Base-by-base conservation (phyloP, 345 rosid genomes). In the Abelmoschus esculentus region DNA sequence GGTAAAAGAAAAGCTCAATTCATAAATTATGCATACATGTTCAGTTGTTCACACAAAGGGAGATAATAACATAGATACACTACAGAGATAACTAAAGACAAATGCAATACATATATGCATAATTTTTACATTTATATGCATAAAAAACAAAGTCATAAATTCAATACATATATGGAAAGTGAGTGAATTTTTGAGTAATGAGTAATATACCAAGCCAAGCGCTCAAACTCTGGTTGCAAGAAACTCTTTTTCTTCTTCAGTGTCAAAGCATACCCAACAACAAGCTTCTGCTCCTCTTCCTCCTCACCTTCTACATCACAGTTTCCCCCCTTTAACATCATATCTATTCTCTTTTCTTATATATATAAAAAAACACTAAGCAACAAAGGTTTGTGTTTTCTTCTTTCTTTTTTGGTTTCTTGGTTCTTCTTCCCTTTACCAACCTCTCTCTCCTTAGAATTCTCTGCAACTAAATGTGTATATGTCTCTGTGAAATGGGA, bases 241-340 rank as follows among this genome's bases (percentile, higher is more conserved):
- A 93, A 93, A 79, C 98, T 87, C 80, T 85, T 87, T 80, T 79
- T 90, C 87, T 93, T 93, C 91, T 93, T 93, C 4, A 86, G 75
- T 57, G 96, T 93, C 73, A 93, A 85, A 75, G 98, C 97, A 70
- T 93, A 89, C 17, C 98, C 98, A 19, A 93, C 97, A 47, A 87
- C 87, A 68, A 80, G 79, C 67, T 70, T 78, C 69, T 80, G 84
- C 59, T 34, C 72, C n/a, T 76, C 83, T 6, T 68, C 79, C 5
- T 67, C 85, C 40, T 53, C 78, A 28, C 18, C 70, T 38, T 60
- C 80, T 7, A 40, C 66, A 19, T 56, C 44, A 14, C 52, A 79
- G 56, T 70, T 74, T 73, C 83, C 75, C 74, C 84, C 79, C 72
- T 82, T 74, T 72, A 87, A 65, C 88, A 85, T 75, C 91, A 87